phyloP scores from a whole-genome alignment of 352 stramenopile species.

The Phytophthora palmivora region DNA sequence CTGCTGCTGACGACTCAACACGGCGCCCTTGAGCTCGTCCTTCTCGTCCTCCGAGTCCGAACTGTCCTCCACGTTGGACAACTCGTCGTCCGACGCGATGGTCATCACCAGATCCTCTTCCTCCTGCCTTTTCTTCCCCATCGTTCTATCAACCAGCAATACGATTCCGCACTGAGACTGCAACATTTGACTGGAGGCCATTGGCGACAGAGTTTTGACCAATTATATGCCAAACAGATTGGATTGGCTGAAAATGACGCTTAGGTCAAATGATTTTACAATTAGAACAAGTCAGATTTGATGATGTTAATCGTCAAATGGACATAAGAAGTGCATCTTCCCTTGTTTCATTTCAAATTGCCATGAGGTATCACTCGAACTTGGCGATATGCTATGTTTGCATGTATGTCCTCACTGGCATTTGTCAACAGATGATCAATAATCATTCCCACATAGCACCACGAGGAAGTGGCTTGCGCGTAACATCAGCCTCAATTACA shows the following conservation, averaged over 20 bases:
- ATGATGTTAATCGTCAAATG: no score
- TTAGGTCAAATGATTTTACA: neutral
- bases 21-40: conserved; percentile 56
- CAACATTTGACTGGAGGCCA: conserved; percentile 35
- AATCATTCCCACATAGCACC: conserved; percentile 17
- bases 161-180: conserved; percentile 9
- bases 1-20: conserved; percentile 77
- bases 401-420: neutral
- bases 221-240: conserved; percentile 19
- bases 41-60: conserved; percentile 73
- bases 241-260: conserved; percentile 20
- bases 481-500: conserved; percentile 9
- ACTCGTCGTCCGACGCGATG: conserved; percentile 88
- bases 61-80: conserved; percentile 77
- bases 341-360: no score
- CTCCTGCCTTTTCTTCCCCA: conserved; percentile 27
- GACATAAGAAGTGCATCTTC: no score
- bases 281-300: no score
- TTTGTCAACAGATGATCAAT: neutral
- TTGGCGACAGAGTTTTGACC: conserved; percentile 10
- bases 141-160: conserved; percentile 30
- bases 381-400: no score
- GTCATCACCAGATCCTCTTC: conserved; percentile 88
- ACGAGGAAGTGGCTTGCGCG: conserved; percentile 26
- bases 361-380: no score